Percentiles rank a stretch among this genome's conserved stretches.
Conservation (phyloP, 192 early-diverging fungal species). For the Backusella liffmaniae region DNA sequence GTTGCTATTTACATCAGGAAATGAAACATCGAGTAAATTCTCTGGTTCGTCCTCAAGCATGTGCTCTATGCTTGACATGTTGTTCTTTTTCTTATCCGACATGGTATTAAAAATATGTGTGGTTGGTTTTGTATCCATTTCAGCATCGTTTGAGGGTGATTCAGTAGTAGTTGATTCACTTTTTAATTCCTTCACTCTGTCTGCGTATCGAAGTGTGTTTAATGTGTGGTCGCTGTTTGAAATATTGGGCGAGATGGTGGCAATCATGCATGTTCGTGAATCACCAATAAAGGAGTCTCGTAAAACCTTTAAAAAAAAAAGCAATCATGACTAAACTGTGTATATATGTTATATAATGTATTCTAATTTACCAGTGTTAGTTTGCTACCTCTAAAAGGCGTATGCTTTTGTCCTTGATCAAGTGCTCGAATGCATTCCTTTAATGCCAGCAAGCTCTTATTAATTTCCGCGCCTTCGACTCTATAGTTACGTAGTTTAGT, state of each 20-base stretch:
- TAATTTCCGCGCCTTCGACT: conserved; percentile 98
- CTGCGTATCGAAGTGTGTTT: conserved; percentile 95
- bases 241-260: conserved; percentile 92
- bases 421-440: conserved; percentile 97
- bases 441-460: conserved; percentile 92
- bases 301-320: conserved; percentile 53
- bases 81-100: background rate
- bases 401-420: conserved; percentile 91
- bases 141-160: background rate
- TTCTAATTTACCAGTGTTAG: conserved; percentile 73
- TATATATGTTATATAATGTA: background rate
- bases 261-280: conserved; percentile 96
- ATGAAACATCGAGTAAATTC: conserved; percentile 14
- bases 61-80: background rate
- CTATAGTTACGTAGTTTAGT: conserved; percentile 34
- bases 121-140: background rate
- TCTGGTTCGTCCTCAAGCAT: conserved; percentile 2
- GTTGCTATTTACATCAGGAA: conserved; percentile 7
- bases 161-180: conserved; percentile 8
- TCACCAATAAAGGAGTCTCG: conserved; percentile 98
- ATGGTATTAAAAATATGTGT: background rate
- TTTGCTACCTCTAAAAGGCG: conserved; percentile 95
- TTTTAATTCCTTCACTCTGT: conserved; percentile 43
- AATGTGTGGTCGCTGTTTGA: conserved; percentile 92
- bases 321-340: background rate